These are phyloP conservation scores for Pichia sp. DNA, from an alignment of 1,139 yeast species.

Conservation along the genomic window DNA sequence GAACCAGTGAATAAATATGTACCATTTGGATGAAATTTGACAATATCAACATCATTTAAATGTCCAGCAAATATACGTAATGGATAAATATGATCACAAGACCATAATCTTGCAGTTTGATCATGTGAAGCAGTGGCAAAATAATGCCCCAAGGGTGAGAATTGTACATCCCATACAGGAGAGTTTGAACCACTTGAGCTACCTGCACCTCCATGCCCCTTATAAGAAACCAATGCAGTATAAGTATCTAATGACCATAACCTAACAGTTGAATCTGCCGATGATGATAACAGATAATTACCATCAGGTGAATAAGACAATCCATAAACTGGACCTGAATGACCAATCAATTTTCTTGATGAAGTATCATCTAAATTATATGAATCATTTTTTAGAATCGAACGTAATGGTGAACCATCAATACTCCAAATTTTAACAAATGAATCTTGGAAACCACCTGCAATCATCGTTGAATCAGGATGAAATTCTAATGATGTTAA, in stretches of 20 bases:
- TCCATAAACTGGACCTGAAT: constrained; percentile 91
- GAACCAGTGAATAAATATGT: constrained; percentile 93
- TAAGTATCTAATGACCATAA: constrained; percentile 93
- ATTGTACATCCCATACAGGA: constrained; percentile 96
- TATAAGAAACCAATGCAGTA: constrained; percentile 84
- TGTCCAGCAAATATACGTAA: constrained; percentile 96
- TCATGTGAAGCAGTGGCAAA: constrained; percentile 97
- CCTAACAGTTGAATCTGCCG: constrained; percentile 89
- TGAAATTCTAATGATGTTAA: constrained; percentile 80
- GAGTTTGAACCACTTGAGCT: constrained; percentile 40
- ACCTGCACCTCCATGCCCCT: constrained; percentile 53
- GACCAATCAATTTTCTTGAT: constrained; percentile 73
- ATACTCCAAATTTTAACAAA: constrained; percentile 87
- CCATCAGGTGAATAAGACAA: constrained; percentile 88
- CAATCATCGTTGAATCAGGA: constrained; percentile 78
- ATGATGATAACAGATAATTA: constrained; percentile 68
- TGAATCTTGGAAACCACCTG: constrained; percentile 92
- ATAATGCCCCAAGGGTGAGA: constrained; percentile 93
- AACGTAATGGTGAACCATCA: constrained; percentile 77
- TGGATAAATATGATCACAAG: constrained; percentile 96
- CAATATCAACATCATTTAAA: constrained; percentile 91
- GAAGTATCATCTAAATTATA: constrained; percentile 33
- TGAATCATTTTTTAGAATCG: constrained; percentile 57
- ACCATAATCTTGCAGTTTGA: constrained; percentile 96
- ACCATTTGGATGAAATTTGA: constrained; percentile 93